Base-by-base conservation (phyloP, 2,329 filamentous ascomycete genomes). In the Pestalotiopsis sp. region DNA sequence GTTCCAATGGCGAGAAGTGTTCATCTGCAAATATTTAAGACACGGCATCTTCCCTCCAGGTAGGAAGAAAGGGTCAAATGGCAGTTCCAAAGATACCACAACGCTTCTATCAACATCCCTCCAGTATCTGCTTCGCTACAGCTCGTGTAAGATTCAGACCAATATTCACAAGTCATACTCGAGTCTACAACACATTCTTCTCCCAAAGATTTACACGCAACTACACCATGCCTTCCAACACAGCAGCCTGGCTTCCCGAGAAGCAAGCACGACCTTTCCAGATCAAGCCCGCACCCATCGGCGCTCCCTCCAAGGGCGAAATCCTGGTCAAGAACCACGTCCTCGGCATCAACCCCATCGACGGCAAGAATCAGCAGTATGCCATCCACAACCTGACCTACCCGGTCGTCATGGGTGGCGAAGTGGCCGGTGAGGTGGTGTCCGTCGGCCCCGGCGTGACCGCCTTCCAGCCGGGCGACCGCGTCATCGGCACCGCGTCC, bases 311-410 rank as follows among this genome's bases (percentile, higher is more conserved):
- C 25, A 13, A 63, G 17, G 56, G 41, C 27, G 52, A 66, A 6
- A 56, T 68, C n/a, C 38, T 68, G 23, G 13, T 68, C 17, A 36
- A 61, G 41, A 68, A 52, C 45, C 58, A 41, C n/a, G 67, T 56
- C 23, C 11, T 68, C n/a, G 67, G 36, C n/a, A 41, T 68, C 56
- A 68, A 68, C 27, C 67, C 67, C 4, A 66, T 68, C 52, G 67
- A 68, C 57, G 23, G n/a, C 11, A 49, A 49, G 13, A 41, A 56
- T 5, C 67, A 68, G 36, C 17, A 17, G 11, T 20, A 25, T 4
- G 67, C 61, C 31, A 17, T 36, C 13, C 31, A 25, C 61, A 31
- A 38, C 38, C 27, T 68, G 4, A 25, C 36, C 12, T 62, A 66
- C 56, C 63, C 64, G 9, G 31, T 20, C 4, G 45, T 64, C 36